phyloP scores from a whole-genome alignment of 2,329 filamentous ascomycete genomes.

The Penicillium sp. region DNA sequence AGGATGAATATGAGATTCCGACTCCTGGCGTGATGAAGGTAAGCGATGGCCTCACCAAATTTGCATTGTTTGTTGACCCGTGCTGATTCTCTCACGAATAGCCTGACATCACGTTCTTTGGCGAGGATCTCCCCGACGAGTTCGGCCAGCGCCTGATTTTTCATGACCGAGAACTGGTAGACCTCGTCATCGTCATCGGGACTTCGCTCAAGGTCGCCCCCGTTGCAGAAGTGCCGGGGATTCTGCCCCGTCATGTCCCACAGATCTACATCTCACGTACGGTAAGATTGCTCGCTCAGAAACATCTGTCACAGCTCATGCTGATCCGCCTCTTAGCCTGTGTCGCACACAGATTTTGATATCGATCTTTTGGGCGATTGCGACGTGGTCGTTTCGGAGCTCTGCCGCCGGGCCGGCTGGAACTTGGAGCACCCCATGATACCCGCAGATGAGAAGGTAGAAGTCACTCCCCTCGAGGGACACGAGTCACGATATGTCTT shows the following conservation, averaged over 20 bases:
- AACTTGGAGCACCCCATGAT: slow-evolving; percentile 80
- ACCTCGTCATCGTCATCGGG: slow-evolving; percentile 93
- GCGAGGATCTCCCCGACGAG: slow-evolving; percentile 80
- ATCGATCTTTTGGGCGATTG: slow-evolving; percentile 95
- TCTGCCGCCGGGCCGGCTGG: slow-evolving; percentile 83
- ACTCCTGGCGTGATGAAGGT: slow-evolving; percentile 78
- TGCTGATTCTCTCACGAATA: slow-evolving; percentile 29
- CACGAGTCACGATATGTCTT: slow-evolving; percentile 49
- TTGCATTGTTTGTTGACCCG: not conserved
- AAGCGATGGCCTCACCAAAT: slow-evolving; percentile 7
- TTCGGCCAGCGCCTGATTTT: slow-evolving; percentile 82
- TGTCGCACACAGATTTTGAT: slow-evolving; percentile 90
- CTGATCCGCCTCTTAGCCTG: slow-evolving; percentile 54
- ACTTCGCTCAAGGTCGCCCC: slow-evolving; percentile 95
- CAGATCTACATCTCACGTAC: slow-evolving; percentile 89
- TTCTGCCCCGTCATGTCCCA: slow-evolving; percentile 75
- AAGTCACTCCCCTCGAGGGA: slow-evolving; percentile 55
- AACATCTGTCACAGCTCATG: not conserved
- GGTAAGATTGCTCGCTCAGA: slow-evolving; percentile 41
- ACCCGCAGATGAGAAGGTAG: slow-evolving; percentile 63
- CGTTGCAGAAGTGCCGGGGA: slow-evolving; percentile 86
- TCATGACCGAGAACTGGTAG: slow-evolving; percentile 75
- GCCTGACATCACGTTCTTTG: slow-evolving; percentile 98
- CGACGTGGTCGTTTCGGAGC: slow-evolving; percentile 83
- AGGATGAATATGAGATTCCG: slow-evolving; percentile 65